These are phyloP conservation scores for Kwoniella europaea DNA, from an alignment of 768 basidiomycete genomes.

Conservation along the genomic window DNA sequence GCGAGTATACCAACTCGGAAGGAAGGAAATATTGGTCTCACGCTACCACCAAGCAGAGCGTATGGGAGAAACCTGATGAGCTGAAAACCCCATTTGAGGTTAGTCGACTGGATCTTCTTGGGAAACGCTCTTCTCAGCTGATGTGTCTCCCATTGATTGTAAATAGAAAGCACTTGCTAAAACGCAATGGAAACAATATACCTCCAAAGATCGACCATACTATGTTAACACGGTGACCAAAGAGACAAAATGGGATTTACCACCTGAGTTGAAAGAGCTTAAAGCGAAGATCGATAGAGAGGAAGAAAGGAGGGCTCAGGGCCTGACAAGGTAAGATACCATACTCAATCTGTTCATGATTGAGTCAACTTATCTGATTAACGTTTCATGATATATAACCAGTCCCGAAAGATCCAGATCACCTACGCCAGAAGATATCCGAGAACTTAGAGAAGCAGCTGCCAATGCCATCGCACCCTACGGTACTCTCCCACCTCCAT, in stretches of 20 bases:
- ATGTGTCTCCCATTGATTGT: neutral
- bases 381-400: slow-evolving; percentile 8
- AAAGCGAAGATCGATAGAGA: slow-evolving; percentile 74
- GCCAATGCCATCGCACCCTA: slow-evolving; percentile 29
- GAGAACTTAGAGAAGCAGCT: slow-evolving; percentile 23
- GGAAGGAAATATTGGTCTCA: slow-evolving; percentile 99
- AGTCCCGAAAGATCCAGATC: slow-evolving; percentile 29
- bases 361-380: too few species aligned
- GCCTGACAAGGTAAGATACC: slow-evolving; percentile 57
- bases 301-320: slow-evolving; percentile 65
- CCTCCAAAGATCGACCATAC: slow-evolving; percentile 74
- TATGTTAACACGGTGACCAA: slow-evolving; percentile 75
- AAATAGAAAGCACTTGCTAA: slow-evolving; percentile 78
- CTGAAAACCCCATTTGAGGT: slow-evolving; percentile 89
- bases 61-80: slow-evolving; percentile 98
- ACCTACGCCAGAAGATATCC: slow-evolving; percentile 30
- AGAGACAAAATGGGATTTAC: slow-evolving; percentile 94
- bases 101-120: neutral
- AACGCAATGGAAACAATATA: slow-evolving; percentile 97
- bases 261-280: slow-evolving; percentile 83
- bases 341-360: slow-evolving; percentile 16
- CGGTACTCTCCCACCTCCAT: slow-evolving; percentile 5
- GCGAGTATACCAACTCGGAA: slow-evolving; percentile 91
- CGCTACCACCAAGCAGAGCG: slow-evolving; percentile 81
- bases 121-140: neutral